Conservation (phyloP, 2,329 filamentous ascomycete genomes). For the Pseudodiploospora longispora region DNA sequence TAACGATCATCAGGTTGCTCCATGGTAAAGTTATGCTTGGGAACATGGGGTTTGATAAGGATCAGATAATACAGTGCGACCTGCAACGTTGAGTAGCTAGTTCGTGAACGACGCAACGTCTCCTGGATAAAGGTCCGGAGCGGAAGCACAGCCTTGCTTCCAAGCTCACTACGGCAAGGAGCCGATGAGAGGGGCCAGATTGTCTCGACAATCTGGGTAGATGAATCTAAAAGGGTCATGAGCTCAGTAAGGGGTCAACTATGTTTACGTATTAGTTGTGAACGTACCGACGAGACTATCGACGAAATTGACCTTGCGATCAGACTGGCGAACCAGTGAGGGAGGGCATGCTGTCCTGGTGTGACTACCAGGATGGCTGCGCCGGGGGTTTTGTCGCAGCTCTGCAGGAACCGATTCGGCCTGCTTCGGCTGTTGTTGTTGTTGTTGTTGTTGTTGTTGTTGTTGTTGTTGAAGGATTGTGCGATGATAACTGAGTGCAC, state of each 20-base stretch:
- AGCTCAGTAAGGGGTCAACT: conserved; percentile 25
- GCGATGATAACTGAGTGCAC: conserved; percentile 15
- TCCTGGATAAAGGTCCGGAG: conserved; percentile 96
- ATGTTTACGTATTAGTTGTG: conserved; percentile 17
- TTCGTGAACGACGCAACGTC: conserved; percentile 86
- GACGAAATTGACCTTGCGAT: conserved; percentile 92
- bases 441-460: neutral
- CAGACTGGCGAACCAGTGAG: conserved; percentile 72
- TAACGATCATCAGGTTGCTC: conserved; percentile 70
- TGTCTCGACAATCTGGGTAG: conserved; percentile 91
- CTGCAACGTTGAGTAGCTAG: conserved; percentile 94
- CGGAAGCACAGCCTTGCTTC: conserved; percentile 71
- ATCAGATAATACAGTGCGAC: conserved; percentile 95
- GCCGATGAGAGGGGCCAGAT: conserved; percentile 92
- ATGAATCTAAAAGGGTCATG: conserved; percentile 62
- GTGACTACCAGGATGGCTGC: conserved; percentile 45
- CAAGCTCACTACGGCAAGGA: conserved; percentile 64
- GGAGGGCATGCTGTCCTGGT: conserved; percentile 59
- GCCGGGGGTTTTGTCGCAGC: conserved; percentile 56
- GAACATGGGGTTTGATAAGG: conserved; percentile 84
- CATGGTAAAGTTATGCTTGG: conserved; percentile 74
- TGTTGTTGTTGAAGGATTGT: conserved; percentile 14
- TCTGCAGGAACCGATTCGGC: conserved; percentile 46
- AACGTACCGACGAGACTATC: conserved; percentile 96
- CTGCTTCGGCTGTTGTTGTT: conserved; percentile 10